Conservation (phyloP, 2,329 filamentous ascomycete species). For the Colletotrichum liriopes region DNA sequence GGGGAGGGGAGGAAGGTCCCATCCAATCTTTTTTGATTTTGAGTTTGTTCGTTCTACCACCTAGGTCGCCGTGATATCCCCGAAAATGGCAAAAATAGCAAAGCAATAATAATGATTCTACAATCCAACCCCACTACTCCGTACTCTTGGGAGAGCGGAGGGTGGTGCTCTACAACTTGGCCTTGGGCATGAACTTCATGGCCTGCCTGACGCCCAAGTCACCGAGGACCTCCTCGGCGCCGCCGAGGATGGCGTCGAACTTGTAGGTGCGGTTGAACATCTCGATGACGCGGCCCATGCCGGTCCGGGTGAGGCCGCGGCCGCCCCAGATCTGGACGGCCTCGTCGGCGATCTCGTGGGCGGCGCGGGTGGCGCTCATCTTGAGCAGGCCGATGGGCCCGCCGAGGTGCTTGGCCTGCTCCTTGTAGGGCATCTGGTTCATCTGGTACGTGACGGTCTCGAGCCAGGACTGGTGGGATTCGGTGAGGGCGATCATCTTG, state of each 20-base stretch:
- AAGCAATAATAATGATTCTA: not conserved
- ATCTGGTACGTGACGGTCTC: conserved; percentile 91
- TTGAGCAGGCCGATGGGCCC: conserved; percentile 89
- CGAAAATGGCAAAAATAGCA: not conserved
- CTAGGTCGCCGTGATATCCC: not conserved
- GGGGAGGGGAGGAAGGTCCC: not conserved
- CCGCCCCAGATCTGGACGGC: conserved; percentile 90
- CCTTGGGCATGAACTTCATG: conserved; percentile 87
- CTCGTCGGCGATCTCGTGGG: conserved; percentile 88
- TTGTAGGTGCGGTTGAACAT: conserved; percentile 90
- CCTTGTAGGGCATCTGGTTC: conserved; percentile 85
- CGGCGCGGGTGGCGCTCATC: conserved; percentile 81
- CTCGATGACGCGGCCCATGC: conserved; percentile 88
- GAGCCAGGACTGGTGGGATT: conserved; percentile 89
- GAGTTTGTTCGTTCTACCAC: not conserved
- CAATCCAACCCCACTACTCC: conserved; percentile 8
- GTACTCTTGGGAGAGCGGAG: not conserved
- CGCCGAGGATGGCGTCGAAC: conserved; percentile 84
- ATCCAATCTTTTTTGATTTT: not conserved
- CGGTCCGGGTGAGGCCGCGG: conserved; percentile 82
- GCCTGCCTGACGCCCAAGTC: conserved; percentile 89
- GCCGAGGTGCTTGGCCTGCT: conserved; percentile 82
- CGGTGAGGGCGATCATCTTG: conserved; percentile 87
- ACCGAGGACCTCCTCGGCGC: conserved; percentile 85
- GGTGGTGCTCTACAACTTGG: conserved; percentile 74